Evolutionary conservation across 257 asterid genomes (phyloP), one percentile per base, ranked within the genome.

Genomic region (Fraxinus anomala): DNA sequence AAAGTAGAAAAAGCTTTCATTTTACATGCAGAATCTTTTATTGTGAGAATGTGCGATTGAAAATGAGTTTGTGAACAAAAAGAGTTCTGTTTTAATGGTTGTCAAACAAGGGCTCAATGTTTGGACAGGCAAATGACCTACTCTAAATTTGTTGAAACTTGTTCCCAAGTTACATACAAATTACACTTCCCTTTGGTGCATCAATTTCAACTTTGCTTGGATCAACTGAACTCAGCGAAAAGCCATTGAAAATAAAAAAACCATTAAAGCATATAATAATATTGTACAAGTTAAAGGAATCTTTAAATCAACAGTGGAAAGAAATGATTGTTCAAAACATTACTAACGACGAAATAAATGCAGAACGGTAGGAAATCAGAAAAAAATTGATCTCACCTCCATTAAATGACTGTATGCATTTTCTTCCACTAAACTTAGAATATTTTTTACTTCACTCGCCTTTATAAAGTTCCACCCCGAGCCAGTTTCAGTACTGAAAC

Each of bases 331-430:
- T 54, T 66, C 71, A 24, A 65, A 28, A 49, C 67, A 39, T 73
- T 39, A 51, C 47, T 28, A 59, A 34, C 6, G 34, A 33, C n/a
- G 67, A 24, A 61, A 14, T 77, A 39, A 72, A 73, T 39, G 68
- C 47, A 70, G 49, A 65, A 68, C 30, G 79, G 26, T 17, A 49
- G 34, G 59, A 34, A 67, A 44, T 70, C 17, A n/a, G 23, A 26
- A 42, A 75, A 75, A 68, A 69, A 1, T 0, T 51, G 19, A 37
- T 40, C 86, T 77, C 77, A 96, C 99, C 99, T 96, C 99, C 98
- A 96, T 90, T 85, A 96, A 89, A 86, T 88, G 97, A 87, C 98
- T 91, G 86, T 76, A 39, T 9, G 96, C 96, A 85, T 86, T 89
- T 80, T 93, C 97, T 83, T 89, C 96, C 83, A 91, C 87, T 36